Conservation (phyloP, 345 rosid genomes). For the Triadica sebifera region DNA sequence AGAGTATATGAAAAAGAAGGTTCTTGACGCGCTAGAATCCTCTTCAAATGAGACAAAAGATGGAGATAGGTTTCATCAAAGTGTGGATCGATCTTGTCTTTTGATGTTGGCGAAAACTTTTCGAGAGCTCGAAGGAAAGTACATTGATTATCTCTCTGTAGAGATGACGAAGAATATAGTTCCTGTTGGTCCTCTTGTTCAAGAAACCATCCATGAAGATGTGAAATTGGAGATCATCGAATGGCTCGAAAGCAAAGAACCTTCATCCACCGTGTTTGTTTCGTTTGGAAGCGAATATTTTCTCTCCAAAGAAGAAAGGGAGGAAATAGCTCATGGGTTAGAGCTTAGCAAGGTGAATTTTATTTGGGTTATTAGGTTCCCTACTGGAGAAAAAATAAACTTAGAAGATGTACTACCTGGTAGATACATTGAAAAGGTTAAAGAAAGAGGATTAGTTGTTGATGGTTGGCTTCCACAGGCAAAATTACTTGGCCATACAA, state of each 20-base stretch:
- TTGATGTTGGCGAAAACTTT: slow-evolving; percentile 28
- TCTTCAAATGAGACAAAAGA: neutral
- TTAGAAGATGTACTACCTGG: slow-evolving; percentile 31
- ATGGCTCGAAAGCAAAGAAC: slow-evolving; percentile 30
- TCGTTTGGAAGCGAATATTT: slow-evolving; percentile 35
- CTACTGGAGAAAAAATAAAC: neutral
- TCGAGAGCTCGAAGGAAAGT: slow-evolving; percentile 29
- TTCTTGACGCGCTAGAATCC: neutral
- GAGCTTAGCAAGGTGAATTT: slow-evolving; percentile 29
- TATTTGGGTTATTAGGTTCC: slow-evolving; percentile 37
- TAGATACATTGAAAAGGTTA: slow-evolving; percentile 24
- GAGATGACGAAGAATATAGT: slow-evolving; percentile 21
- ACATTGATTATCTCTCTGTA: slow-evolving; percentile 25
- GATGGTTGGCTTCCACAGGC: slow-evolving; percentile 43
- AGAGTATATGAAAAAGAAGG: neutral
- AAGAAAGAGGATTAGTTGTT: slow-evolving; percentile 27
- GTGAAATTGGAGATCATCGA: neutral
- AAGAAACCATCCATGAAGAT: slow-evolving; percentile 7
- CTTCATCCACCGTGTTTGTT: slow-evolving; percentile 22
- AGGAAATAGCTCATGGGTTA: slow-evolving; percentile 32
- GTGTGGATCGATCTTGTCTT: slow-evolving; percentile 15
- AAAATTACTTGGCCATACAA: slow-evolving; percentile 22
- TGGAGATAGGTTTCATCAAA: slow-evolving; percentile 9
- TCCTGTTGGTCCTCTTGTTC: slow-evolving; percentile 36
- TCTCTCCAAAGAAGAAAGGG: slow-evolving; percentile 29